A percentile compares a stretch with the other conserved stretches of the same genome.
Conservation (phyloP, 345 rosid species). For the Aquilaria malaccensis region DNA sequence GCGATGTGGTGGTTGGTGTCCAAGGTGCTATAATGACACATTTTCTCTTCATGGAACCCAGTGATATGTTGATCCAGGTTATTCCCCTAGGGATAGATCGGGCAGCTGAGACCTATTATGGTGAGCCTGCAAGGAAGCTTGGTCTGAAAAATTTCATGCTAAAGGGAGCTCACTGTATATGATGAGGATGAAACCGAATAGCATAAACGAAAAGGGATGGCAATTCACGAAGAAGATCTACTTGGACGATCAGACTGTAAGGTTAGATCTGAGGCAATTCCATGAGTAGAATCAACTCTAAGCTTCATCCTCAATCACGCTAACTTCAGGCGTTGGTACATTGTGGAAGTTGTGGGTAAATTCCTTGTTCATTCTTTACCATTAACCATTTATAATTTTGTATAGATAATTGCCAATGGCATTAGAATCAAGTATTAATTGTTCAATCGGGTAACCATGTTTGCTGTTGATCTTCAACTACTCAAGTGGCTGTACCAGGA, state of each 20-base stretch:
- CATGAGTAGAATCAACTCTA: constrained; percentile 22
- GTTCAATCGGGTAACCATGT: too few species aligned
- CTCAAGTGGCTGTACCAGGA: too few species aligned
- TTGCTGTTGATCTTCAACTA: too few species aligned
- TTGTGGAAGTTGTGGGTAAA: background rate
- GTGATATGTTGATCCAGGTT: constrained; percentile 57
- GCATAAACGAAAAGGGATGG: constrained; percentile 51
- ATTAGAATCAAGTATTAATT: too few species aligned
- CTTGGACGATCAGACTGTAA: constrained; percentile 50
- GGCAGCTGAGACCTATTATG: constrained; percentile 66
- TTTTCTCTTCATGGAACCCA: constrained; percentile 54
- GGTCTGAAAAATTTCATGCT: constrained; percentile 41
- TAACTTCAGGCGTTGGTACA: background rate
- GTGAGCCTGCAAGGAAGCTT: constrained; percentile 56
- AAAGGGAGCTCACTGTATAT: constrained; percentile 51
- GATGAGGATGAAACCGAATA: constrained; percentile 41
- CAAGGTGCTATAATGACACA: constrained; percentile 80
- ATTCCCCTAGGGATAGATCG: constrained; percentile 64
- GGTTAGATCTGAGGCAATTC: constrained; percentile 38
- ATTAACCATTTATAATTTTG: background rate
- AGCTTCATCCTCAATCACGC: constrained; percentile 1
- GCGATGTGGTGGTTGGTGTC: constrained; percentile 65
- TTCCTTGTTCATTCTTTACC: background rate
- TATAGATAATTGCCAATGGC: too few species aligned
- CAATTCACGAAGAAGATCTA: constrained; percentile 53